Evolutionary conservation across 139 green algal genomes (phyloP).

Genomic region (Chlorella sp.): DNA sequence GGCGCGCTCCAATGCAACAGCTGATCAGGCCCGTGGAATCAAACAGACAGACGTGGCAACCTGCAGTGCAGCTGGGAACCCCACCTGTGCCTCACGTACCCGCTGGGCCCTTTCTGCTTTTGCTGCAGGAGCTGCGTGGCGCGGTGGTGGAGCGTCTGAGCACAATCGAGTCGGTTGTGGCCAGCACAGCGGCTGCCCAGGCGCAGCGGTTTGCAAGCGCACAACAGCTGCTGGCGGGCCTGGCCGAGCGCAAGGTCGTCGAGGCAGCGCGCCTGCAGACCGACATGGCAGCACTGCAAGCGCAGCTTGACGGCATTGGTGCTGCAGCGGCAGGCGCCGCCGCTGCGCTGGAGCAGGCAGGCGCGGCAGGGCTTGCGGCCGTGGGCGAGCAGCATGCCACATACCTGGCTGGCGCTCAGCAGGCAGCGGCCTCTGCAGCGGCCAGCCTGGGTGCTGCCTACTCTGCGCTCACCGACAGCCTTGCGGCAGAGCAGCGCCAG

Average conservation of each 20-base stretch:
- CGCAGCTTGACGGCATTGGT: conserved; percentile 39
- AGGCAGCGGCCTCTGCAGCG: conserved; percentile 35
- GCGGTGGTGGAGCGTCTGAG: conserved; percentile 21
- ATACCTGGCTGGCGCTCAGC: neutral
- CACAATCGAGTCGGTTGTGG: conserved; percentile 43
- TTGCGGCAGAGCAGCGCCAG: conserved; percentile 39
- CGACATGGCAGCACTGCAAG: conserved; percentile 43
- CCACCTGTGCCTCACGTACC: neutral
- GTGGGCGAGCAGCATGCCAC: conserved; percentile 37
- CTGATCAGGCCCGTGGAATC: no score
- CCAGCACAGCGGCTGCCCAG: conserved; percentile 33
- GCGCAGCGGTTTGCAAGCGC: conserved; percentile 37
- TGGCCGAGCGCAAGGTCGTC: conserved; percentile 12
- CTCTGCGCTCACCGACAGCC: neutral
- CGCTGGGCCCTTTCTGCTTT: no score
- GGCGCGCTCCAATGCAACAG: no score
- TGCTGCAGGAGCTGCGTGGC: conserved; percentile 33
- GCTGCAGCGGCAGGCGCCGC: conserved; percentile 5
- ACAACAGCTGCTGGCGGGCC: conserved; percentile 1
- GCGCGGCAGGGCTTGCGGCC: conserved; percentile 6
- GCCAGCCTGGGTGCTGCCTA: conserved; percentile 31
- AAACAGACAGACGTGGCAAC: no score
- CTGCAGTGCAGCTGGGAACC: neutral
- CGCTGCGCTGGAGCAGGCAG: conserved; percentile 40
- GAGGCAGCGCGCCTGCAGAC: conserved; percentile 12